Conservation (phyloP, 2,329 filamentous ascomycete genomes). For the Lachnellula willkommii region DNA sequence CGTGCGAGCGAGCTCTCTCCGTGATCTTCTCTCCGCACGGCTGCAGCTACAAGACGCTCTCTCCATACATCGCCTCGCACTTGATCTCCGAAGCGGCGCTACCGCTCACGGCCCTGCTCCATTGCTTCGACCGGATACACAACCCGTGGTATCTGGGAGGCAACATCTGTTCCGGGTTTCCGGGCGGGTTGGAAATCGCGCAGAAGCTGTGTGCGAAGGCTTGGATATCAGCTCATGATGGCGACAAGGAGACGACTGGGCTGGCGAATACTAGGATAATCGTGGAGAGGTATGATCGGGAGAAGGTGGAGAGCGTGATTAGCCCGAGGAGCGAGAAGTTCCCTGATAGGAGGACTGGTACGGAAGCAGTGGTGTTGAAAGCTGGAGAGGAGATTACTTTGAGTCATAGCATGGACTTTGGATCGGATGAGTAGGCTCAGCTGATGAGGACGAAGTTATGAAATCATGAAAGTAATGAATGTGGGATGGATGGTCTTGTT, state of each 20-base stretch:
- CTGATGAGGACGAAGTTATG: too few species aligned
- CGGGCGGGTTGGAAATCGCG: conserved; percentile 53
- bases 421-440: background rate
- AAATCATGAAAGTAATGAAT: too few species aligned
- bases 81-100: conserved; percentile 52
- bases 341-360: conserved; percentile 24
- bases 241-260: conserved; percentile 51
- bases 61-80: conserved; percentile 51
- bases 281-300: conserved; percentile 39
- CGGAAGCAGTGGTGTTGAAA: conserved; percentile 39
- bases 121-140: conserved; percentile 55
- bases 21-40: conserved; percentile 63
- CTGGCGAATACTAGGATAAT: conserved; percentile 46
- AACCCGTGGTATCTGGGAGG: conserved; percentile 60
- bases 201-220: conserved; percentile 45
- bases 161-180: conserved; percentile 50
- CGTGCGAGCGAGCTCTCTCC: conserved; percentile 46
- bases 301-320: conserved; percentile 41
- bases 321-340: conserved; percentile 23
- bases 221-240: conserved; percentile 60
- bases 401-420: conserved; percentile 18
- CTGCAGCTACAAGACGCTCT: conserved; percentile 47
- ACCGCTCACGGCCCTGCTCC: conserved; percentile 58
- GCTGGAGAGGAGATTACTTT: conserved; percentile 41
- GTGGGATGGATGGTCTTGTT: too few species aligned